Evolutionary conservation across 495 filamentous ascomycete species (phyloP), one percentile per base, ranked within the genome.

Genomic region (Hypoxylon fuscum): DNA sequence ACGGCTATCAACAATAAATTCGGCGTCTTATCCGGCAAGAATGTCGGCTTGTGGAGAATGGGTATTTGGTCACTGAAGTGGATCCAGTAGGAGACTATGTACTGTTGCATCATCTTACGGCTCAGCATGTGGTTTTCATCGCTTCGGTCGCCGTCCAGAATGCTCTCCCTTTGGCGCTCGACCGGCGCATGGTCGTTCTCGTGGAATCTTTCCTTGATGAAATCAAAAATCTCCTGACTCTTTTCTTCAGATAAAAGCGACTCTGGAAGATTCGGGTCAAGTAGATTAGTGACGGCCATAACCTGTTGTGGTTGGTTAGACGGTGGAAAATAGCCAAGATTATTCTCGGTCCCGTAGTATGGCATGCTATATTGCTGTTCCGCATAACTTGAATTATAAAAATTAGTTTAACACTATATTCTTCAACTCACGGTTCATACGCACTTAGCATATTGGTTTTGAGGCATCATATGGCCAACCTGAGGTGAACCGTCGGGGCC

Each of bases 31-130:
- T 96, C 90, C 0, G 93, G 88, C 7, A 86, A 88, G 76, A 98
- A 98, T 0, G 94, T 98, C 20, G 95, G 92, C 62, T 92, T 89
- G 69, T 98, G 95, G 35, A 98, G 81, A 49, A 98, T 96, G 4
- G 95, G 95, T 58, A 98, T 81, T 69, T 98, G 95, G 48, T 92
- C 87, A 74, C 96, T 96, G 63, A 97, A 96, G 71, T 97, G 91
- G 47, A 88, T 81, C 95, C 95, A 98, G 73, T 92, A 98, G 11
- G 92, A 95, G 3, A 87, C 85, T 67, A 98, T 92, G 71, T 97
- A 98, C 7, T 87, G 86, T 76, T 96, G 91, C 90, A 98, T 96
- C 89, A 95, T 96, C 67, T 87, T 88, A 53, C 93, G 77, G 66
- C 94, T 96, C 55, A 97, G 76, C 67, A 96, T 87, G 71, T 97